Evolutionary conservation across 345 rosid species (phyloP), one percentile per base, ranked within the genome.

Genomic region (Rhodomyrtus tomentosa): DNA sequence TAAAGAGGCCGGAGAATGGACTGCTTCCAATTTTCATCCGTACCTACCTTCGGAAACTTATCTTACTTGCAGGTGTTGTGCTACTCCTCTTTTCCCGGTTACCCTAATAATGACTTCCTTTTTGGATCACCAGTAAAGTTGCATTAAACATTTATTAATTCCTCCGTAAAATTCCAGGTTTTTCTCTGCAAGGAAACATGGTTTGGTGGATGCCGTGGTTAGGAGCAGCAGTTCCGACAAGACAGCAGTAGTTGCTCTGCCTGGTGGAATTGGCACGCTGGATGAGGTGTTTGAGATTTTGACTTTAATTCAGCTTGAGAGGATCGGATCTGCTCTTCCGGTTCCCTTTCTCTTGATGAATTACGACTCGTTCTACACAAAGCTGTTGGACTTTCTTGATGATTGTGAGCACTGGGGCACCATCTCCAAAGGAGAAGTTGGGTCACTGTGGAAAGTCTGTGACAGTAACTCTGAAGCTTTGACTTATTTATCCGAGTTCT

Each of bases 161-260:
- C 76, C 45, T 68, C 29, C 4, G 74, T 21, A 38, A 36, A 40
- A 20, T 58, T 83, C 80, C 82, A 94, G 99, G 94, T 96, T 96
- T 85, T 96, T 94, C 95, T 96, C 98, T 9, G 98, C 98, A 51
- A 93, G 99, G 88, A 96, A 96, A 81, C 98, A 96, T 83, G 98
- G 98, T 49, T 85, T 95, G 84, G 95, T 94, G 84, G 99, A 96
- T 85, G 95, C 97, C 81, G 98, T 85, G 29, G 92, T 92, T 48
- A 86, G 99, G 88, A 92, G 87, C 80, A 84, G 72, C 51, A 82
- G 73, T 84, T 90, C 91, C 6, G 98, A 95, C 68, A 91, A 88
- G 85, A 95, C 98, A 0, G 98, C 98, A 5, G 89, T 95, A 14
- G 91, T 96, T 87, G 95, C 95, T 90, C 92, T 96, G 32, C 96